phyloP scores from a whole-genome alignment of 768 basidiomycete species.

The Amanita inopinata region DNA sequence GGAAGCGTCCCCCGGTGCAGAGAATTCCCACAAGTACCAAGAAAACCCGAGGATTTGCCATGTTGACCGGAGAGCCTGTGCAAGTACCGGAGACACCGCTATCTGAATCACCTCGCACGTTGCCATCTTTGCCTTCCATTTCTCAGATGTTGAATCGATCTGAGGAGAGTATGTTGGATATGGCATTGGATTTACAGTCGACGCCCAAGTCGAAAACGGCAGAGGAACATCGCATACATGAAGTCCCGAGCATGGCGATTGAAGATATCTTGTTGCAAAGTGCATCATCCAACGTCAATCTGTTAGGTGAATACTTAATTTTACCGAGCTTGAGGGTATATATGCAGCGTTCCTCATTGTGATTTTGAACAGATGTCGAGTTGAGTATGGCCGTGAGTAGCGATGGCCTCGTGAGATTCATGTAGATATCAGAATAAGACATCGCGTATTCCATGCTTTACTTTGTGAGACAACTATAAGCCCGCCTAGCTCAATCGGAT shows the following conservation, averaged over 20 bases:
- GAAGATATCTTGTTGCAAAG: background rate
- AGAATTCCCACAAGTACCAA: constrained; percentile 3
- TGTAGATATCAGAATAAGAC: background rate
- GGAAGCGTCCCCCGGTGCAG: background rate
- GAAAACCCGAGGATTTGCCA: background rate
- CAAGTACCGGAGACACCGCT: background rate
- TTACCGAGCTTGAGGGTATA: background rate
- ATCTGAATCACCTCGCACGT: background rate
- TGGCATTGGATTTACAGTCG: background rate
- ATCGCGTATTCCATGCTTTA: background rate
- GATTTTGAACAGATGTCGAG: background rate
- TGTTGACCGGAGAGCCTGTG: background rate
- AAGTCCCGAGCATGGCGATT: constrained; percentile 1
- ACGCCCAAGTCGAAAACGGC: background rate
- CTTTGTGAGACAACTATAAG: constrained; percentile 10
- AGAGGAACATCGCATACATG: background rate
- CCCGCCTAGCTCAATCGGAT: constrained; percentile 59
- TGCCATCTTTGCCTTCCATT: constrained; percentile 5
- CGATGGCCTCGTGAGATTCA: background rate
- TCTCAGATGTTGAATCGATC: background rate
- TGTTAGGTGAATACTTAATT: background rate
- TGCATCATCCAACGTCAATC: background rate
- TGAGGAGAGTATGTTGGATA: background rate
- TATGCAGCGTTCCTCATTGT: background rate
- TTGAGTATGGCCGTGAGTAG: background rate